Percentiles rank a stretch among this genome's conserved stretches.
These are phyloP conservation scores for Zygosaccharomyces pseudorouxii DNA, from an alignment of 805 yeast genomes.

Conservation along the genomic window DNA sequence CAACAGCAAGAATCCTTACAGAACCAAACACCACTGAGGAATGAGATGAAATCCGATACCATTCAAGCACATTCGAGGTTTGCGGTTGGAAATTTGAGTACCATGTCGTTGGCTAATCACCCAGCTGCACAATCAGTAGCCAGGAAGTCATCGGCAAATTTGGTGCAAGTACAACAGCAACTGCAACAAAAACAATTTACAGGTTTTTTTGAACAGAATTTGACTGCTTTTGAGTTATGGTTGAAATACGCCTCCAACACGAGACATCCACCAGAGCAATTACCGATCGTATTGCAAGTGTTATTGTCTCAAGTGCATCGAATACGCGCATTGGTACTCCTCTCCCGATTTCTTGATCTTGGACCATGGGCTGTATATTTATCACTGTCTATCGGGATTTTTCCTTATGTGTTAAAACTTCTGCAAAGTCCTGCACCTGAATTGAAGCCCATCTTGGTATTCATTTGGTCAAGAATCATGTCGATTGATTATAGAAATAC, in stretches of 20 bases:
- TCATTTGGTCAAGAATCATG: conserved; percentile 97
- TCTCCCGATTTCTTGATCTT: conserved; percentile 81
- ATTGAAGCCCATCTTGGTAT: conserved; percentile 86
- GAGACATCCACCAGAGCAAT: conserved; percentile 86
- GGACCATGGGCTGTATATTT: conserved; percentile 98
- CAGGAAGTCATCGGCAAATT: conserved; percentile 12
- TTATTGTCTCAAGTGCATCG: conserved; percentile 91
- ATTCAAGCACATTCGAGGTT: conserved; percentile 29
- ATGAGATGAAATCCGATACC: conserved; percentile 22
- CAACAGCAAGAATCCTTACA: conserved; percentile 28
- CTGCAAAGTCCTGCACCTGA: conserved; percentile 95
- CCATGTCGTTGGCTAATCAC: conserved; percentile 35
- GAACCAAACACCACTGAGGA: conserved; percentile 12
- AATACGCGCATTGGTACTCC: conserved; percentile 74
- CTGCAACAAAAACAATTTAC: conserved; percentile 67
- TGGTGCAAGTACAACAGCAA: conserved; percentile 17
- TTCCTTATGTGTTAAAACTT: conserved; percentile 87
- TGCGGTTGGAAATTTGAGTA: conserved; percentile 34
- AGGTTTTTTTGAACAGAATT: conserved; percentile 90
- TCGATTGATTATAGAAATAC: conserved; percentile 88
- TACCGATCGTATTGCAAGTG: conserved; percentile 91
- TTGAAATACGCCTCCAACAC: conserved; percentile 82
- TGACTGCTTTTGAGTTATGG: conserved; percentile 97
- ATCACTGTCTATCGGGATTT: conserved; percentile 89
- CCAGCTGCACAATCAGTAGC: conserved; percentile 17